Base-by-base conservation (phyloP, 2,329 filamentous ascomycete genomes). In the Trichothecium sympodiale region DNA sequence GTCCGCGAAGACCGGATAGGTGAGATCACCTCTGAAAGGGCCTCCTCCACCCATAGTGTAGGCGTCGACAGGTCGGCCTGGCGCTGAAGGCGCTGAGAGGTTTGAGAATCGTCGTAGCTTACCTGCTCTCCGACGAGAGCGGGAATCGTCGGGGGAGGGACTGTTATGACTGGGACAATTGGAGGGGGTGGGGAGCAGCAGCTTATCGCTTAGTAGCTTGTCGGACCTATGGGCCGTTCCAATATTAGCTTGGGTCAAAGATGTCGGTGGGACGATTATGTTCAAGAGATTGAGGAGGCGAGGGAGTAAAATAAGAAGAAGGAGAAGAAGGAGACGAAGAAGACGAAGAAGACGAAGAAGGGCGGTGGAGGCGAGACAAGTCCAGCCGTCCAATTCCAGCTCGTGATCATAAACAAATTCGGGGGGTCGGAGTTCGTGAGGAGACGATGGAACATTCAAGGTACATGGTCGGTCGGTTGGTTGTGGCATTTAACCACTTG, bases 1-100 rank as follows among this genome's bases (percentile, higher is more conserved):
- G 20, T 61, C 52, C 20, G 66, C 69, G 43, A 64, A 65, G 39
- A 63, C 44, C n/a, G 71, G 70, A 43, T 74, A 75, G 43, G 66
- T 64, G 55, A 57, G 55, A 50, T 60, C 51, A 43, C 61, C 59
- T 56, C 62, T 65, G 36, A 52, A 49, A 41, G 63, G 58, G 40
- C 52, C 51, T 37, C 60, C 67, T 46, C 70, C 70, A 47, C 70
- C 70, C 70, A 74, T 74, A 47, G 46, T 62, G 49, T 30, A 31
- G 4, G 10, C 15, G 44, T 57, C 47, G 38, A 44, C 39, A 15
- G 38, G 27, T 40, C 50, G 47, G 26, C 51, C 49, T 38, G 53
- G 49, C 43, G 54, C 51, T 20, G 57, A 48, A 40, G 57, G 56
- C 41, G 57, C 59, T 40, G 56, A 61, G 40, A 51, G 56, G 43